Conservation (phyloP, 2,329 filamentous ascomycete species). For the Magnaporthiopsis incrustans region DNA sequence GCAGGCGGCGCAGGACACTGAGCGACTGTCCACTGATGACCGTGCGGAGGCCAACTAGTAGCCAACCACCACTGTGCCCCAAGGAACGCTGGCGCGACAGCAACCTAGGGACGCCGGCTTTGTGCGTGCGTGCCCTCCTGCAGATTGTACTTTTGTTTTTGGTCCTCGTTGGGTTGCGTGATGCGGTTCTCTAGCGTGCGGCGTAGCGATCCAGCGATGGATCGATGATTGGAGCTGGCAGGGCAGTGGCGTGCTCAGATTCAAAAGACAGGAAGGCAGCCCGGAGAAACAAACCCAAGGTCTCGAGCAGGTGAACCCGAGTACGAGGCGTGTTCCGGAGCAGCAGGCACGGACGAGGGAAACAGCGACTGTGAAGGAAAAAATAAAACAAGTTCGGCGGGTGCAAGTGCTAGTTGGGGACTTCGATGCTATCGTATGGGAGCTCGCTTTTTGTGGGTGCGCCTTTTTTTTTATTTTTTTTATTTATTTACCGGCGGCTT, state of each 20-base stretch:
- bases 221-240: too few relatives aligned
- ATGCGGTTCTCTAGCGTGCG: background rate
- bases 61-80: background rate
- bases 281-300: background rate
- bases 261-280: background rate
- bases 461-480: background rate
- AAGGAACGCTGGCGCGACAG: background rate
- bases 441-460: background rate
- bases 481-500: background rate
- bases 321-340: background rate
- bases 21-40: background rate
- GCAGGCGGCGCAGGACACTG: background rate
- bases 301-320: background rate
- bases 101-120: background rate
- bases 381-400: background rate
- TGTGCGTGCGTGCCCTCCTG: too few relatives aligned
- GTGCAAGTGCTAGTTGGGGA: background rate
- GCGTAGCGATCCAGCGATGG: background rate
- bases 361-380: background rate
- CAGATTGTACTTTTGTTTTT: background rate
- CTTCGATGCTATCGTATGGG: background rate
- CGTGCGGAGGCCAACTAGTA: background rate
- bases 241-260: background rate
- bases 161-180: background rate
- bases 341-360: background rate